Conservation (phyloP, 2,329 filamentous ascomycete genomes). For the Sarocladium brachiariae region DNA sequence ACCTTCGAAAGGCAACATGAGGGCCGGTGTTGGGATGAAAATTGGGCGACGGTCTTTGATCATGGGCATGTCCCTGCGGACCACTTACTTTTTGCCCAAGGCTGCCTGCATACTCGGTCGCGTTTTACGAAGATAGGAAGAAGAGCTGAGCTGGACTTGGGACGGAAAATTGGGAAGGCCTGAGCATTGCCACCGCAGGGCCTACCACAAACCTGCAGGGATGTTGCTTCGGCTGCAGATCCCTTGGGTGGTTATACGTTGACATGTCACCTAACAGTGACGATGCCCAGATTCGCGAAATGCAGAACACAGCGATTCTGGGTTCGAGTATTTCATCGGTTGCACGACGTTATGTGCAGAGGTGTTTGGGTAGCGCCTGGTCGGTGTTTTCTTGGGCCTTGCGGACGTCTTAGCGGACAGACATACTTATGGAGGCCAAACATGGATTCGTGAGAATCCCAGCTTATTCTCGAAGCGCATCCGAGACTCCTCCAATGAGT, state of each 20-base stretch:
- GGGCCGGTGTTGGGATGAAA: neutral
- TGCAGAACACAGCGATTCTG: neutral
- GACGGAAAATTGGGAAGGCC: neutral
- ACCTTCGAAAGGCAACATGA: neutral
- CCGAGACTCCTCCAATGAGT: too few relatives aligned
- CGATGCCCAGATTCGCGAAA: neutral
- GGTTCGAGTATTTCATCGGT: too few relatives aligned
- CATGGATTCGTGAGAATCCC: neutral
- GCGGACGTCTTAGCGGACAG: neutral
- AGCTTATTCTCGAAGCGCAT: neutral
- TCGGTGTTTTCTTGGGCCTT: too few relatives aligned
- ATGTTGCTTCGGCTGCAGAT: conserved; percentile 5
- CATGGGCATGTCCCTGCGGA: conserved; percentile 4
- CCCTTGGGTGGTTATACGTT: conserved; percentile 4
- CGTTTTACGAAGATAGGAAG: too few relatives aligned
- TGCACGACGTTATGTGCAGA: too few relatives aligned
- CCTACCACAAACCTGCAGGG: neutral
- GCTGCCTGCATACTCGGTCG: too few relatives aligned
- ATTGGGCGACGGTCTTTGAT: neutral
- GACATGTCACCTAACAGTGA: neutral
- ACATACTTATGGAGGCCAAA: neutral
- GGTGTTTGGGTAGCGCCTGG: too few relatives aligned
- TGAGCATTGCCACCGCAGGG: neutral
- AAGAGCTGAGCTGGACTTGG: neutral
- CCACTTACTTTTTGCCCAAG: too few relatives aligned